Base-by-base conservation (phyloP, 352 stramenopile genomes). In the Globisporangium abappressorium region DNA sequence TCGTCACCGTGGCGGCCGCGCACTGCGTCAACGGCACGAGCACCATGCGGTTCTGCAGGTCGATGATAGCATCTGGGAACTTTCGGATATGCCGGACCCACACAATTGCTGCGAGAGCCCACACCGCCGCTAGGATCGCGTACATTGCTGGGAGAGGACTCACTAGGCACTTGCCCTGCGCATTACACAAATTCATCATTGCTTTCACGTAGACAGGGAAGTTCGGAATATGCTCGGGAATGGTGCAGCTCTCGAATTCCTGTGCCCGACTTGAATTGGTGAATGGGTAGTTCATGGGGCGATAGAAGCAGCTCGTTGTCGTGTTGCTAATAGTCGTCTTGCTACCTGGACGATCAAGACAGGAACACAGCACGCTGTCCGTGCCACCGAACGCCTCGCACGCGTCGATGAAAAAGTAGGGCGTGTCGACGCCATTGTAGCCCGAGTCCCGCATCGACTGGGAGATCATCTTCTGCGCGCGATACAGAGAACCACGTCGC, bases 41-140 rank as follows among this genome's bases (percentile, higher is more conserved):
- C 57, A 77, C 79, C 79, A 91, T 85, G 67, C 79, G 82, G 49
- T 69, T 65, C 56, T 91, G 80, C 18, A 91, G 70, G 26, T 75
- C 79, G 24, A 91, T 67, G 5, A 79, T 73, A 1, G 78, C 74
- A n/a, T 87, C 78, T 3, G 72, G 70, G 65, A 77, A 75, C 30
- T 78, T 68, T 8, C 69, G 77, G 49, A 89, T 85, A 46, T 91
- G 82, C 18, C 73, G 57, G 30, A 73, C 64, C 82, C 82, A 89
- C n/a, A 84, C 41, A 18, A 86, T 58, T n/a, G 70, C 69, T 2
- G 58, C 70, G 30, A 74, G 33, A 3, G 51, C 73, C 80, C 80
- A 91, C 3, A 70, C 49, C 9, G 80, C 41, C 3, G 80, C 68
- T 38, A 74, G 71, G 18, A 73, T 55, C 2, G 72, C 76, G 53